Evolutionary conservation across 129 eudicot species (phyloP).

Genomic region (Arctium lappa): DNA sequence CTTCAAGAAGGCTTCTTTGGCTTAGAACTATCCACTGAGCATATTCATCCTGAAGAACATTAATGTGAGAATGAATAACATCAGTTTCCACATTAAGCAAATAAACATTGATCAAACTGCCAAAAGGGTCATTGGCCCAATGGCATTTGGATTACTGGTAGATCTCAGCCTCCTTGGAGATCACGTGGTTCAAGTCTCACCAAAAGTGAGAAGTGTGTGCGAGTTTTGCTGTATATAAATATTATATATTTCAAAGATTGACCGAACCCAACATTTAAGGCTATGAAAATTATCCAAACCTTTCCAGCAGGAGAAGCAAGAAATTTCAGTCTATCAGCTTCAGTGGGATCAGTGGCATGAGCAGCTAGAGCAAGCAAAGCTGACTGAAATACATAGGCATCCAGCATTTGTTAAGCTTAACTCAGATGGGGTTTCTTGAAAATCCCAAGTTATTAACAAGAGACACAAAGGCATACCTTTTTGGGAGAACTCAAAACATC

Average conservation of each 20-base stretch:
- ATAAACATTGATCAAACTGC: neutral
- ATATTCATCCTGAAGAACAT: slow-evolving; percentile 81
- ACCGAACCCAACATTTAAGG: neutral
- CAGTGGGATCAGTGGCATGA: slow-evolving; percentile 83
- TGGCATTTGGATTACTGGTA: too few relatives aligned
- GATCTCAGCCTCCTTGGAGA: too few relatives aligned
- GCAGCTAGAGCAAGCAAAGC: slow-evolving; percentile 90
- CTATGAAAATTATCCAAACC: slow-evolving; percentile 36
- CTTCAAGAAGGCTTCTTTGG: slow-evolving; percentile 93
- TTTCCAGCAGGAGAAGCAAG: slow-evolving; percentile 99
- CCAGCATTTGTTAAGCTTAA: slow-evolving; percentile 3
- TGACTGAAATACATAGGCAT: slow-evolving; percentile 44
- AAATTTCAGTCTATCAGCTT: slow-evolving; percentile 80
- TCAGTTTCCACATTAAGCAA: neutral
- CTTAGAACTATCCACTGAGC: slow-evolving; percentile 84
- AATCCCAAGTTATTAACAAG: neutral
- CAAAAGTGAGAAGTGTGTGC: neutral
- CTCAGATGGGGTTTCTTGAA: neutral
- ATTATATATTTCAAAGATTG: neutral
- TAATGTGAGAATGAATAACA: slow-evolving; percentile 3
- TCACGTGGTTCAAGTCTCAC: too few relatives aligned
- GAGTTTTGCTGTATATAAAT: neutral
- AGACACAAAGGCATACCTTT: slow-evolving; percentile 45
- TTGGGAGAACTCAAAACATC: slow-evolving; percentile 89
- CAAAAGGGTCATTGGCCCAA: neutral